phyloP scores from a whole-genome alignment of 2,329 filamentous ascomycete genomes.

The Macrophomina pseudophaseolina region DNA sequence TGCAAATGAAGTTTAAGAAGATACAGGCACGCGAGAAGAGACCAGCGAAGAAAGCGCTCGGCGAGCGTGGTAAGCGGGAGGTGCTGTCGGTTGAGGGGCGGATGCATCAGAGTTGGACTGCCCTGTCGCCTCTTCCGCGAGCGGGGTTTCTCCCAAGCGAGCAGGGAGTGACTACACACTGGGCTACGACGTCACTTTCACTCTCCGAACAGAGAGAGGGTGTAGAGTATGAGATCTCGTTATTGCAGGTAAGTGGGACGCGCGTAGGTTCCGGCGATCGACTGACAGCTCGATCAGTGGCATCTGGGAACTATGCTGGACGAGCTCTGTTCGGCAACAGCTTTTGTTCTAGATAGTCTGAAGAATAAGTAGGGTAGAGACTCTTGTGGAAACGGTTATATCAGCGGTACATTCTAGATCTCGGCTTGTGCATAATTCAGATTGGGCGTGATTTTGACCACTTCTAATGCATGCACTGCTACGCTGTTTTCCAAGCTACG shows the following conservation, averaged over 20 bases:
- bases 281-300: not conserved
- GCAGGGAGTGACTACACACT: not conserved
- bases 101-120: not conserved
- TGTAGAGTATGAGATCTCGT: not conserved
- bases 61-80: not conserved
- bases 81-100: not conserved
- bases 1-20: not conserved
- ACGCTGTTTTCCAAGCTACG: too few relatives aligned
- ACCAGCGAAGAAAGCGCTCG: not conserved
- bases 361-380: not conserved
- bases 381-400: not conserved
- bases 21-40: not conserved
- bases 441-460: too few relatives aligned
- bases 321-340: not conserved
- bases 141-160: not conserved
- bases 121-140: not conserved
- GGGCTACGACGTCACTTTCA: not conserved
- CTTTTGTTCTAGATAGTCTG: not conserved
- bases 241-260: not conserved
- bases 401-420: not conserved
- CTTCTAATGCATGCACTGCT: too few relatives aligned
- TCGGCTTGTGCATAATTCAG: too few relatives aligned
- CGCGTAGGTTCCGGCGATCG: not conserved
- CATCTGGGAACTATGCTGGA: not conserved
- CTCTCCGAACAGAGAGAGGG: not conserved